Percentiles rank a stretch among this genome's conserved stretches.
These are phyloP conservation scores for Strobilomyces dryophilus DNA, from an alignment of 768 basidiomycete genomes.

Conservation along the genomic window DNA sequence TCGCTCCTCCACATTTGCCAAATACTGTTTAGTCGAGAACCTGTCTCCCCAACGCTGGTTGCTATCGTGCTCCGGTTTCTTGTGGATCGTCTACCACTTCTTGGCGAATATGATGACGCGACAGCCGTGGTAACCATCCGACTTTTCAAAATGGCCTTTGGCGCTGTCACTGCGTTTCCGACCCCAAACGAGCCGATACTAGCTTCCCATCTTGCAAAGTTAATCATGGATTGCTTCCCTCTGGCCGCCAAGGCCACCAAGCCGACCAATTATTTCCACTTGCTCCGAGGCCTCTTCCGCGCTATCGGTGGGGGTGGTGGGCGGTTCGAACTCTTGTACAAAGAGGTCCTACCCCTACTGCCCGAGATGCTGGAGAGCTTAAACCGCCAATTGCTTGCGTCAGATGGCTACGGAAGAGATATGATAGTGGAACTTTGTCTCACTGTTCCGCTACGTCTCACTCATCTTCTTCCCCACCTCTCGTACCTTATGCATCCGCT, in stretches of 20 bases:
- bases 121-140: slow-evolving; percentile 82
- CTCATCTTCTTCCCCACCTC: slow-evolving; percentile 92
- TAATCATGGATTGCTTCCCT: slow-evolving; percentile 96
- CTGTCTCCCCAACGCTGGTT: slow-evolving; percentile 74
- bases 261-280: slow-evolving; percentile 88
- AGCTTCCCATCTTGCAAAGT: slow-evolving; percentile 86
- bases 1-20: slow-evolving; percentile 83
- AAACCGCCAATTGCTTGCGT: slow-evolving; percentile 82
- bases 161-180: slow-evolving; percentile 74
- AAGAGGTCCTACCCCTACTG: slow-evolving; percentile 91
- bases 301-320: slow-evolving; percentile 91
- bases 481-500: slow-evolving; percentile 95
- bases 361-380: slow-evolving; percentile 97
- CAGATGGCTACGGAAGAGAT: slow-evolving; percentile 79
- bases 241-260: slow-evolving; percentile 88
- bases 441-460: slow-evolving; percentile 92
- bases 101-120: slow-evolving; percentile 83
- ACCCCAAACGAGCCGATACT: slow-evolving; percentile 83
- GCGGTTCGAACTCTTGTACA: slow-evolving; percentile 90
- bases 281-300: slow-evolving; percentile 89
- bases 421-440: slow-evolving; percentile 96
- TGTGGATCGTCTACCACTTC: slow-evolving; percentile 70
- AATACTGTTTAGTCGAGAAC: slow-evolving; percentile 72
- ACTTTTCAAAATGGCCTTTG: slow-evolving; percentile 94
- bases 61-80: slow-evolving; percentile 88